These are phyloP conservation scores for Plectosphaerella plurivora DNA, from an alignment of 2,329 filamentous ascomycete genomes.

Conservation along the genomic window DNA sequence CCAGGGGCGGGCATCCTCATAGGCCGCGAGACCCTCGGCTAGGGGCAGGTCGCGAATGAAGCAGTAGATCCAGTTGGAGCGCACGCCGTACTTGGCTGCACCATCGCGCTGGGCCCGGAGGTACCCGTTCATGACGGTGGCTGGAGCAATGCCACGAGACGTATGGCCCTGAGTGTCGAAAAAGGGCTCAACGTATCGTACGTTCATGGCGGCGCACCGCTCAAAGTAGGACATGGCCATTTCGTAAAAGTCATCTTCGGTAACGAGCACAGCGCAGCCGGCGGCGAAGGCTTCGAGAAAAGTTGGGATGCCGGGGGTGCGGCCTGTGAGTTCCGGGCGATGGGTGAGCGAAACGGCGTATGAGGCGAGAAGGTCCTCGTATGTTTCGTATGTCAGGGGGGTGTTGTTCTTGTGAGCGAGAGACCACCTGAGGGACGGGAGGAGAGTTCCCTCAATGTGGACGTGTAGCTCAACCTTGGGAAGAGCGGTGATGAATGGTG, in stretches of 20 bases:
- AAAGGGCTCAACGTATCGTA: conserved; percentile 74
- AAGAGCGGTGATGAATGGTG: conserved; percentile 54
- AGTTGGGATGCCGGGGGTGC: conserved; percentile 19
- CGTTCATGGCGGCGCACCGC: conserved; percentile 57
- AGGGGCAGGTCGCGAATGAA: conserved; percentile 34
- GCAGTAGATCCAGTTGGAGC: conserved; percentile 34
- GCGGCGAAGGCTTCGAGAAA: conserved; percentile 78
- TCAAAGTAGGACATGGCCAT: conserved; percentile 69
- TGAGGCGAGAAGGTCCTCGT: conserved; percentile 53
- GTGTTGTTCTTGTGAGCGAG: conserved; percentile 65
- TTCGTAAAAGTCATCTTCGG: conserved; percentile 64
- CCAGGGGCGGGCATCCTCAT: conserved; percentile 32
- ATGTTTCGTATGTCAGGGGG: conserved; percentile 59
- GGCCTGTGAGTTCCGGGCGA: conserved; percentile 29
- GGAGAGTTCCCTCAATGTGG: conserved; percentile 72
- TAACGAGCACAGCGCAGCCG: conserved; percentile 65
- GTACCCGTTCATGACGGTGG: conserved; percentile 58
- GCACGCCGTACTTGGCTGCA: conserved; percentile 18
- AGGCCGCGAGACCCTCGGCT: conserved; percentile 31
- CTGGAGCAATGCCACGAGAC: conserved; percentile 56
- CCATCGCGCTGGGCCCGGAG: conserved; percentile 25
- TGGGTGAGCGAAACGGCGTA: conserved; percentile 44
- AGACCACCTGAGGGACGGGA: conserved; percentile 63
- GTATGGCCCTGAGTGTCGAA: conserved; percentile 78
- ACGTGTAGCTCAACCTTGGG: conserved; percentile 82